These are phyloP conservation scores for Nigrospora sphaerica DNA, from an alignment of 2,329 filamentous ascomycete genomes.

Conservation along the genomic window DNA sequence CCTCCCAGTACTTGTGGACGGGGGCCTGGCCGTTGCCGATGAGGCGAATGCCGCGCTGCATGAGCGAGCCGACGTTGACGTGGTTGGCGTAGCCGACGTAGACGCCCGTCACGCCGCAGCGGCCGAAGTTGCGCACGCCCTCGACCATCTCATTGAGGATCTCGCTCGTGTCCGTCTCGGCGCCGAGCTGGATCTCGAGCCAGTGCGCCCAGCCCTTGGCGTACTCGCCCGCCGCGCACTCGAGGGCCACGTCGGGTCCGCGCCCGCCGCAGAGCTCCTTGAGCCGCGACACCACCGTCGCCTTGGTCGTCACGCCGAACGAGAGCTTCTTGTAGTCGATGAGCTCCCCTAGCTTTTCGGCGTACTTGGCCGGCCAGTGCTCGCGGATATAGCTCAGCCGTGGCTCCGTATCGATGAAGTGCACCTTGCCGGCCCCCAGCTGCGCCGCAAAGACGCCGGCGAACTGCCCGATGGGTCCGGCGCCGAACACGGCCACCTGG, in stretches of 20 bases:
- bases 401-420: conserved; percentile 69
- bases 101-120: conserved; percentile 70
- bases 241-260: conserved; percentile 63
- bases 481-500: conserved; percentile 77
- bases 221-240: conserved; percentile 53
- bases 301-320: conserved; percentile 47
- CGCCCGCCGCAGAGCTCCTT: conserved; percentile 67
- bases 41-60: conserved; percentile 80
- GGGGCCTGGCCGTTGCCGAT: conserved; percentile 63
- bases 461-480: conserved; percentile 83
- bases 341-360: conserved; percentile 49
- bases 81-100: conserved; percentile 64
- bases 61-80: conserved; percentile 76
- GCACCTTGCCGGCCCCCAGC: conserved; percentile 69
- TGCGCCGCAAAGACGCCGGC: conserved; percentile 64
- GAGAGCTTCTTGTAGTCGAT: conserved; percentile 60
- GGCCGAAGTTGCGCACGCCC: conserved; percentile 63
- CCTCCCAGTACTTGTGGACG: conserved; percentile 78
- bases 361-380: conserved; percentile 44
- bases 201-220: conserved; percentile 55
- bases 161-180: conserved; percentile 81
- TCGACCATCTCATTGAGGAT: conserved; percentile 75
- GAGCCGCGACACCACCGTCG: conserved; percentile 62
- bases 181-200: conserved; percentile 51
- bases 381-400: conserved; percentile 62